These are phyloP conservation scores for Cytospora piceae DNA, from an alignment of 2,329 filamentous ascomycete genomes.

Conservation along the genomic window DNA sequence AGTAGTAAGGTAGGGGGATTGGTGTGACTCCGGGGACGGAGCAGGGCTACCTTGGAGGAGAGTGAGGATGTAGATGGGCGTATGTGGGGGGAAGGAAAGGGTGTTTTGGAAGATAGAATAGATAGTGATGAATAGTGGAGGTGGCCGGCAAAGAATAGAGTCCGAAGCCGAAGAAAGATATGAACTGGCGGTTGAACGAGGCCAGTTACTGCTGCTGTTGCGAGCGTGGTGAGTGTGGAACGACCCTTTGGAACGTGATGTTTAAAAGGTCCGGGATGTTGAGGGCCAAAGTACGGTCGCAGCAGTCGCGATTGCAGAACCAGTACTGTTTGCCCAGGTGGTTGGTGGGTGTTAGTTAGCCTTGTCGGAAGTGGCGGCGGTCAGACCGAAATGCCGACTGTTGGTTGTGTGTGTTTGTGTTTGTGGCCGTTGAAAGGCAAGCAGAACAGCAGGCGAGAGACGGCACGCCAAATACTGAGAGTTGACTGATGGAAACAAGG, in stretches of 20 bases:
- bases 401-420: background rate
- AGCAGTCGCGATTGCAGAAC: too few species aligned
- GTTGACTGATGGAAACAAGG: background rate
- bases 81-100: background rate
- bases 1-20: background rate
- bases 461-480: background rate
- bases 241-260: too few species aligned
- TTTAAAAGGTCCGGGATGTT: too few species aligned
- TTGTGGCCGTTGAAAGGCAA: background rate
- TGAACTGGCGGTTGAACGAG: background rate
- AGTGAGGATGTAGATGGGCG: background rate
- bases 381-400: background rate
- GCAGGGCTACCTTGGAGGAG: constrained; percentile 12
- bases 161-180: constrained; percentile 2
- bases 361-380: background rate
- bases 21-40: background rate
- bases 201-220: background rate
- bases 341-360: background rate
- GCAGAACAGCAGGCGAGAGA: background rate
- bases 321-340: background rate
- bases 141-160: background rate
- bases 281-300: too few species aligned
- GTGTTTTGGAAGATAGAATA: background rate
- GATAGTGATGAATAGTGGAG: constrained; percentile 4
- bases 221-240: background rate